Percentiles rank a stretch among this genome's conserved stretches.
phyloP scores from a whole-genome alignment of 768 basidiomycete genomes.

The Boletus huronensis region DNA sequence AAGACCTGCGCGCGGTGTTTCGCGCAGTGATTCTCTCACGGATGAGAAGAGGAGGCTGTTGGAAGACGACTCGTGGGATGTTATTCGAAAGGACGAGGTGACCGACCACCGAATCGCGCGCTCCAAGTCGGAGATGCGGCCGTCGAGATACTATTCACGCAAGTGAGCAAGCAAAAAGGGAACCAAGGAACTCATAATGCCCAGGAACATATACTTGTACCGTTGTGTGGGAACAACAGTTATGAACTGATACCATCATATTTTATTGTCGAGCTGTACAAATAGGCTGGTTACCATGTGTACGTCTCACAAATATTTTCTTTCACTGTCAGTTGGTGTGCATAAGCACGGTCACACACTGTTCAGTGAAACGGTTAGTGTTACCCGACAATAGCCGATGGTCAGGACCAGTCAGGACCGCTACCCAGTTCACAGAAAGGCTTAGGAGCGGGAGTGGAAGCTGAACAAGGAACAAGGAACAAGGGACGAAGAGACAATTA shows the following conservation, averaged over 20 bases:
- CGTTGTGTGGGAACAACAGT: neutral
- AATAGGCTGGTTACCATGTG: neutral
- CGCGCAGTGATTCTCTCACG: slow-evolving; percentile 9
- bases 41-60: slow-evolving; percentile 24
- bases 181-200: neutral
- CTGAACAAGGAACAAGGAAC: neutral
- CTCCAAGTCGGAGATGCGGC: slow-evolving; percentile 27
- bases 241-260: neutral
- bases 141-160: slow-evolving; percentile 15
- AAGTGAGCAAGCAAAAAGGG: slow-evolving; percentile 4
- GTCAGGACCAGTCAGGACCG: no score
- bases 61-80: slow-evolving; percentile 17
- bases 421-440: no score
- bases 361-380: no score
- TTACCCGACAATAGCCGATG: no score
- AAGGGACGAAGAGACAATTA: neutral
- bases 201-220: neutral
- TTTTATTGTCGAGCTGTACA: slow-evolving; percentile 8
- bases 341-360: no score
- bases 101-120: slow-evolving; percentile 10
- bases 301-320: neutral
- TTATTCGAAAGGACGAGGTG: slow-evolving; percentile 11
- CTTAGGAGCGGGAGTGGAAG: neutral
- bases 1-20: neutral
- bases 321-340: neutral